Percentiles rank a stretch among this genome's conserved stretches.
These are phyloP conservation scores for Colletotrichum chlorophyti DNA, from an alignment of 2,329 filamentous ascomycete species.

Conservation along the genomic window DNA sequence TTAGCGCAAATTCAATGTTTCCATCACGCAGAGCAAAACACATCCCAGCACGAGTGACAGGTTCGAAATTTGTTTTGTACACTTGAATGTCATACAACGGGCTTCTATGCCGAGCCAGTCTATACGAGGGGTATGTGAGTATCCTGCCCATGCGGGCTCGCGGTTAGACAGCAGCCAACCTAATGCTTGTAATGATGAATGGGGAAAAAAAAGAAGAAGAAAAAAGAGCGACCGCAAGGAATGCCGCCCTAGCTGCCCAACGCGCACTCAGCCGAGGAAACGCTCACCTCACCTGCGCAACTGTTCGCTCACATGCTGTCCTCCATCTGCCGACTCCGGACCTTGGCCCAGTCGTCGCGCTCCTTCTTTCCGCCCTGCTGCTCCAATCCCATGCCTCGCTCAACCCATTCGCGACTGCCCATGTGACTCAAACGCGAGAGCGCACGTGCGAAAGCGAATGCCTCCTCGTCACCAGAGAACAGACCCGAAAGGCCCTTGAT, in stretches of 20 bases:
- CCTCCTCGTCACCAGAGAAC: constrained; percentile 94
- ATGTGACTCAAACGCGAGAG: constrained; percentile 87
- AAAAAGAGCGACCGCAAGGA: not conserved
- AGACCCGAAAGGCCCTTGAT: constrained; percentile 80
- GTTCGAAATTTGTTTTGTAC: not conserved
- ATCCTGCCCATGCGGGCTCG: constrained; percentile 7
- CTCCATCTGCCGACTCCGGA: constrained; percentile 72
- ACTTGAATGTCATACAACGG: not conserved
- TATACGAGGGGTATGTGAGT: constrained; percentile 12
- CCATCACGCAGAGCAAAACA: too few species aligned
- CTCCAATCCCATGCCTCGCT: constrained; percentile 76
- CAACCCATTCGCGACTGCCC: constrained; percentile 94
- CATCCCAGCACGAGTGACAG: too few species aligned
- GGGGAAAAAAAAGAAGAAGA: constrained; percentile 3
- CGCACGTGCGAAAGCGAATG: constrained; percentile 93
- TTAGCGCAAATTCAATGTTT: not conserved
- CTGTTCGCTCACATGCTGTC: constrained; percentile 62
- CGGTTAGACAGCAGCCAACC: not conserved
- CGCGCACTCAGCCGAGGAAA: not conserved
- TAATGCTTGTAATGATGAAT: not conserved
- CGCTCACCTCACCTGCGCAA: not conserved
- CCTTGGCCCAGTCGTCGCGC: constrained; percentile 69
- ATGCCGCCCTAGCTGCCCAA: too few species aligned
- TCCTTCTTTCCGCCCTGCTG: constrained; percentile 69
- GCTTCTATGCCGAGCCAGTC: not conserved